Conservation (phyloP, 371 early-diverging fungal genomes). For the Lichtheimia corymbifera region DNA sequence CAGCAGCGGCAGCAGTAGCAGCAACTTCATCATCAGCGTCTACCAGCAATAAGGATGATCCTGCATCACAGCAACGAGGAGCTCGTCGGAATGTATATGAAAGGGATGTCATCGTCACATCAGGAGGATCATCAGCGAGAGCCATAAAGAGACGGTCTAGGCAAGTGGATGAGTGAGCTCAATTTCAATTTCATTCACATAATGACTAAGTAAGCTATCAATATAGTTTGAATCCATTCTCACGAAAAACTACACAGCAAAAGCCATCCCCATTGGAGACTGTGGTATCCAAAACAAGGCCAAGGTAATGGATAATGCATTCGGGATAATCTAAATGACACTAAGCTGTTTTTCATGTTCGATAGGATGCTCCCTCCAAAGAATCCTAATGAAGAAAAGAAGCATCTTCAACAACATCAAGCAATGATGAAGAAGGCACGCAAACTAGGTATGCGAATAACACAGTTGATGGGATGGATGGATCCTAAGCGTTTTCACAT, state of each 20-base stretch:
- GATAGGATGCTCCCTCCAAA: constrained; percentile 52
- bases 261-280: constrained; percentile 49
- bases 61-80: constrained; percentile 16
- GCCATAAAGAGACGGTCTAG: constrained; percentile 32
- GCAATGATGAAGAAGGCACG: constrained; percentile 52
- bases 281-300: constrained; percentile 51
- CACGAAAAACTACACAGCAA: constrained; percentile 28
- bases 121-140: constrained; percentile 43
- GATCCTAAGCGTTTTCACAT: too few relatives aligned
- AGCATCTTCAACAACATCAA: constrained; percentile 51
- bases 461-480: not conserved
- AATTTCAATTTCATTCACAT: not conserved
- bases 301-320: constrained; percentile 28
- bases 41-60: too few relatives aligned
- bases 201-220: not conserved
- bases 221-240: constrained; percentile 41
- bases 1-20: constrained; percentile 14
- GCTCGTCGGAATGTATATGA: constrained; percentile 45
- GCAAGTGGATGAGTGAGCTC: constrained; percentile 19
- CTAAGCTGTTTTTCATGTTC: too few relatives aligned
- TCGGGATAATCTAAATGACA: too few relatives aligned
- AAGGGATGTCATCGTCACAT: constrained; percentile 34
- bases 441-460: constrained; percentile 24
- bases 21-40: constrained; percentile 15
- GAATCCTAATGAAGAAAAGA: constrained; percentile 49